Percentiles rank a stretch among this genome's conserved stretches.
Evolutionary conservation across 2,329 filamentous ascomycete species (phyloP).

Genomic region (Proliferodiscus dingleyae): DNA sequence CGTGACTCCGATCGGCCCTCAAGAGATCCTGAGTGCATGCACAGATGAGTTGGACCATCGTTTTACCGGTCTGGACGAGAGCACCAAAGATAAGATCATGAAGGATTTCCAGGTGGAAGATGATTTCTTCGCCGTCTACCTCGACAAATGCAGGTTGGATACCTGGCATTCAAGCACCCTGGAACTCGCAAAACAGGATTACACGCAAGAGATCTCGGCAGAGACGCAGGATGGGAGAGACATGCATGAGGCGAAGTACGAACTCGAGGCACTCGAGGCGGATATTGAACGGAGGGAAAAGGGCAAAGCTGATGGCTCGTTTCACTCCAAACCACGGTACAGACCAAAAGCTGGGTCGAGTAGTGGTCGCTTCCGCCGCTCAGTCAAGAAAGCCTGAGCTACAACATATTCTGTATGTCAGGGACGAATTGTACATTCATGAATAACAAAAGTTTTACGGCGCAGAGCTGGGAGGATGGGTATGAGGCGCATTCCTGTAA

Average conservation of each 20-base stretch:
- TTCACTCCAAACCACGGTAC: slow-evolving; percentile 21
- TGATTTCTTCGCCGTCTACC: slow-evolving; percentile 54
- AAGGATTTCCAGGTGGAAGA: slow-evolving; percentile 73
- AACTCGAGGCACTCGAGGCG: slow-evolving; percentile 25
- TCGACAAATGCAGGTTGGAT: slow-evolving; percentile 64
- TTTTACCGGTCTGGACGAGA: slow-evolving; percentile 55
- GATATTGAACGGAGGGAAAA: slow-evolving; percentile 26
- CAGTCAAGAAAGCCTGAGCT: slow-evolving; percentile 10
- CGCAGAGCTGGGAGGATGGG: background rate
- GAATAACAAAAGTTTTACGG: slow-evolving; percentile 1
- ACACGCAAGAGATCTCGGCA: slow-evolving; percentile 31
- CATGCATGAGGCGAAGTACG: slow-evolving; percentile 18
- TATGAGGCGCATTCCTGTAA: background rate
- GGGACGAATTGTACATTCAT: slow-evolving; percentile 1
- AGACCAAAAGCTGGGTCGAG: slow-evolving; percentile 19
- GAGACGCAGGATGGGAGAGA: slow-evolving; percentile 22
- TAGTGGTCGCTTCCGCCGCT: slow-evolving; percentile 14
- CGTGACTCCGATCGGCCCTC: slow-evolving; percentile 46
- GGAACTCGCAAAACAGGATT: slow-evolving; percentile 34
- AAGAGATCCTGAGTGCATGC: slow-evolving; percentile 54
- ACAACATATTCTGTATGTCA: background rate
- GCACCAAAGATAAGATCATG: slow-evolving; percentile 61
- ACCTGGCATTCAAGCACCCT: slow-evolving; percentile 56
- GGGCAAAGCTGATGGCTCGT: slow-evolving; percentile 22
- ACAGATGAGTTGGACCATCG: slow-evolving; percentile 57